Evolutionary conservation across 2,329 filamentous ascomycete genomes (phyloP).

Genomic region (Penicillium vulpinum): DNA sequence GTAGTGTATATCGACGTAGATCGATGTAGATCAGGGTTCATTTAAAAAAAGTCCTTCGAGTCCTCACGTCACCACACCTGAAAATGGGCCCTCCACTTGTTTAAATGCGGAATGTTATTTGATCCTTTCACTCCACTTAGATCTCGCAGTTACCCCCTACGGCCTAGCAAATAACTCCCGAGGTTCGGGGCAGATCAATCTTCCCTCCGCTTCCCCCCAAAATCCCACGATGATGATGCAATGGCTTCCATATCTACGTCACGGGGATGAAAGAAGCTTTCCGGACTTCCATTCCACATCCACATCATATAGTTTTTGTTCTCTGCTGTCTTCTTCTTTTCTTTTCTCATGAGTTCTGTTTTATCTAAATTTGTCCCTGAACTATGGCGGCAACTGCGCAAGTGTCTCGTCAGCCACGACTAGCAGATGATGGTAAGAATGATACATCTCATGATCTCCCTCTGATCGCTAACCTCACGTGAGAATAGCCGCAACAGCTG

Average conservation of each 20-base stretch:
- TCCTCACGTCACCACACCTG: constrained; percentile 19
- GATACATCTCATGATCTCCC: not conserved
- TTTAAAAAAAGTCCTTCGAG: not conserved
- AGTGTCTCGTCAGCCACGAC: constrained; percentile 29
- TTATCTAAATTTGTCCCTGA: constrained; percentile 1
- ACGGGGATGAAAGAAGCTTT: constrained; percentile 30
- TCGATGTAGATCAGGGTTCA: not conserved
- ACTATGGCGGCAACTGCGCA: constrained; percentile 38
- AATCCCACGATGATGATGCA: constrained; percentile 24
- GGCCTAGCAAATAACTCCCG: not conserved
- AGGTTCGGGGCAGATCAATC: not conserved
- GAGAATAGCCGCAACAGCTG: constrained; percentile 58
- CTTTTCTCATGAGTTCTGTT: constrained; percentile 3
- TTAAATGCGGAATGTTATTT: constrained; percentile 3
- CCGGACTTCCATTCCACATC: constrained; percentile 26
- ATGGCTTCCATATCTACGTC: constrained; percentile 32
- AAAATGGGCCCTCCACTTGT: not conserved
- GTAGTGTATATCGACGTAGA: not conserved
- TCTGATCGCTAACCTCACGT: constrained; percentile 12
- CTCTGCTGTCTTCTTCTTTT: constrained; percentile 2
- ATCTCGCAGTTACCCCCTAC: not conserved
- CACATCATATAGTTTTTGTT: constrained; percentile 15
- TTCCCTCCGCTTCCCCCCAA: no score
- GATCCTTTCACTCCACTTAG: not conserved
- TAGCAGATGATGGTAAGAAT: constrained; percentile 39